These are phyloP conservation scores for Syncephalastrum monosporum DNA, from an alignment of 371 early-diverging fungal species.

Conservation along the genomic window DNA sequence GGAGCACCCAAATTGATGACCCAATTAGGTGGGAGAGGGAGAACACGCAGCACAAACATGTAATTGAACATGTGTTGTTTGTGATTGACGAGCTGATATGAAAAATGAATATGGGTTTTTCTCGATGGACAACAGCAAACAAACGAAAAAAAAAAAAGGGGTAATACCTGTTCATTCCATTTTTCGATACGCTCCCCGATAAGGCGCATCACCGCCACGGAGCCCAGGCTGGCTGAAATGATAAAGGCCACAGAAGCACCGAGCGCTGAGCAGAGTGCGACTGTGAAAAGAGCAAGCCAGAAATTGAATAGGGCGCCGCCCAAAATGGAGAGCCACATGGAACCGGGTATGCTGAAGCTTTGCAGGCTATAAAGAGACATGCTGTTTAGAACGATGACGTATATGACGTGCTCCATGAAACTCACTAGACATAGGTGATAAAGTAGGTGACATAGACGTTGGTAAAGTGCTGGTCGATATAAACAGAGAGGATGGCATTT, in stretches of 20 bases:
- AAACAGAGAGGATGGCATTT: constrained; percentile 53
- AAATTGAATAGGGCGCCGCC: constrained; percentile 65
- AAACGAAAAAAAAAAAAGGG: no score
- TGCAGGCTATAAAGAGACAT: constrained; percentile 43
- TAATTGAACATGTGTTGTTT: constrained; percentile 63
- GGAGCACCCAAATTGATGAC: constrained; percentile 62
- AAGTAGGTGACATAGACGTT: constrained; percentile 56
- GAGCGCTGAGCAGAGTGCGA: constrained; percentile 58
- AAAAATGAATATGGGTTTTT: not conserved
- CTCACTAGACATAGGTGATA: constrained; percentile 62
- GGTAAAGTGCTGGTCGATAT: constrained; percentile 57
- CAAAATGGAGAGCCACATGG: constrained; percentile 67
- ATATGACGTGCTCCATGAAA: not conserved
- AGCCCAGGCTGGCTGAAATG: constrained; percentile 56
- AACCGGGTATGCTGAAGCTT: constrained; percentile 68
- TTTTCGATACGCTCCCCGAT: constrained; percentile 53
- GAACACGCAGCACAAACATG: constrained; percentile 55
- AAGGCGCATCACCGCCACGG: constrained; percentile 51
- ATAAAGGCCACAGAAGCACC: constrained; percentile 61
- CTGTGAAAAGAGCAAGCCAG: constrained; percentile 55
- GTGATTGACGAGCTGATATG: constrained; percentile 48
- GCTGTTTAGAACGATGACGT: not conserved
- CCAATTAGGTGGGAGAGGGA: constrained; percentile 70
- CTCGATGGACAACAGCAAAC: no score
- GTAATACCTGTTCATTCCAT: constrained; percentile 61